phyloP scores from a whole-genome alignment of 2,329 filamentous ascomycete species.

The Aotearoamyces nothofagi region DNA sequence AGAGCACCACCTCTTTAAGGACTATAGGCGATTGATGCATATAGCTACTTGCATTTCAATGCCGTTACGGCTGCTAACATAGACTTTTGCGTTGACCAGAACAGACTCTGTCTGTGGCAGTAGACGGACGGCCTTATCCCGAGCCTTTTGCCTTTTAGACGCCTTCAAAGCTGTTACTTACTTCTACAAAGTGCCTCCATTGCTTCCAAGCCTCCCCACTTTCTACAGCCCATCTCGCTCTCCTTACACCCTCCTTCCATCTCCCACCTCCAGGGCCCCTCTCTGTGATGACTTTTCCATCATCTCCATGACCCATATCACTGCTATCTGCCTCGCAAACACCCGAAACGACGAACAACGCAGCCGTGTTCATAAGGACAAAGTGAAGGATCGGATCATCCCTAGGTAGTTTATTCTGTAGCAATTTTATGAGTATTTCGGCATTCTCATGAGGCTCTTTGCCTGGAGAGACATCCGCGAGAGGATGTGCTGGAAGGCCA shows the following conservation, averaged over 20 bases:
- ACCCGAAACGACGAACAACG: constrained; percentile 72
- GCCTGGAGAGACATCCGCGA: constrained; percentile 67
- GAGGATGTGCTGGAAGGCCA: constrained; percentile 59
- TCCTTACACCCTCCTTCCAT: constrained; percentile 89
- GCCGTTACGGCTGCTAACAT: not conserved
- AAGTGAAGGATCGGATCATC: constrained; percentile 85
- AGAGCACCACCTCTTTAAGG: too few relatives aligned
- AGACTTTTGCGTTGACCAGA: not conserved
- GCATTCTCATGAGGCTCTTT: constrained; percentile 83
- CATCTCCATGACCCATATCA: constrained; percentile 65
- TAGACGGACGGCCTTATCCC: not conserved
- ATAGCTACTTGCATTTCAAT: too few relatives aligned
- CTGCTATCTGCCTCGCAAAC: constrained; percentile 74
- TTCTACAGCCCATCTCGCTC: constrained; percentile 75
- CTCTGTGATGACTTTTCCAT: constrained; percentile 67
- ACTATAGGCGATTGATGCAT: too few relatives aligned
- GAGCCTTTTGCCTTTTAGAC: not conserved
- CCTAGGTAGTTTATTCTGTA: constrained; percentile 55
- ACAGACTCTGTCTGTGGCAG: not conserved
- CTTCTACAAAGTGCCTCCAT: constrained; percentile 71
- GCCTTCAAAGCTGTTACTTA: constrained; percentile 28
- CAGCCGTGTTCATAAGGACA: constrained; percentile 85
- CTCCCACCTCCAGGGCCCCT: constrained; percentile 71
- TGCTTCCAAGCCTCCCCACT: constrained; percentile 76
- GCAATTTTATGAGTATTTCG: constrained; percentile 60